Evolutionary conservation across 257 asterid genomes (phyloP).

Genomic region (Hygrophila difformis): DNA sequence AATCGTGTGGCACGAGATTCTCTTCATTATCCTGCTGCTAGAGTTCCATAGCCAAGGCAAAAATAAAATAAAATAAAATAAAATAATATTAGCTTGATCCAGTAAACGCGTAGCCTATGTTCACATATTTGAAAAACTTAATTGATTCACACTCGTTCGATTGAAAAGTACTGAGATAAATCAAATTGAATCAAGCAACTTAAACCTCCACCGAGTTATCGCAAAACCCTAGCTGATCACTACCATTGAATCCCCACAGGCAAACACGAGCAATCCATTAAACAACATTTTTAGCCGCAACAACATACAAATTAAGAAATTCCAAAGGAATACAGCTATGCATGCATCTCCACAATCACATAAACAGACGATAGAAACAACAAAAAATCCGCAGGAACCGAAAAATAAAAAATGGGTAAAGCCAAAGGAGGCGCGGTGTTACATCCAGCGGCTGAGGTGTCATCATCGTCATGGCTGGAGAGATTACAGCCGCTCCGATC

Average conservation of each 20-base stretch:
- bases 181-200: slow-evolving; percentile 10
- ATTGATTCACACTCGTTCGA: slow-evolving; percentile 5
- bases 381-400: slow-evolving; percentile 15
- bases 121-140: slow-evolving; percentile 7
- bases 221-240: slow-evolving; percentile 48
- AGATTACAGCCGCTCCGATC: slow-evolving; percentile 41
- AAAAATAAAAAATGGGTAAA: slow-evolving; percentile 10
- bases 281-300: slow-evolving; percentile 6
- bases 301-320: slow-evolving; percentile 1
- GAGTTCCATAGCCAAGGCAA: slow-evolving; percentile 1
- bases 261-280: not conserved
- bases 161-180: not conserved
- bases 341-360: slow-evolving; percentile 19
- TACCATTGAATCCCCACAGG: not conserved
- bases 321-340: slow-evolving; percentile 7
- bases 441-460: slow-evolving; percentile 84
- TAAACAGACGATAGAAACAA: not conserved
- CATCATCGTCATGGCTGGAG: slow-evolving; percentile 64
- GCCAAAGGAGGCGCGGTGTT: slow-evolving; percentile 21
- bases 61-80: too few species aligned
- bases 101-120: slow-evolving; percentile 18
- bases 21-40: slow-evolving; percentile 65
- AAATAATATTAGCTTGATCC: slow-evolving; percentile 18
- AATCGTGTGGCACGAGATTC: slow-evolving; percentile 57
- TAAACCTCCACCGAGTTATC: slow-evolving; percentile 16